Evolutionary conservation across 2,329 filamentous ascomycete species (phyloP).

Genomic region (Fusarium chuoi): DNA sequence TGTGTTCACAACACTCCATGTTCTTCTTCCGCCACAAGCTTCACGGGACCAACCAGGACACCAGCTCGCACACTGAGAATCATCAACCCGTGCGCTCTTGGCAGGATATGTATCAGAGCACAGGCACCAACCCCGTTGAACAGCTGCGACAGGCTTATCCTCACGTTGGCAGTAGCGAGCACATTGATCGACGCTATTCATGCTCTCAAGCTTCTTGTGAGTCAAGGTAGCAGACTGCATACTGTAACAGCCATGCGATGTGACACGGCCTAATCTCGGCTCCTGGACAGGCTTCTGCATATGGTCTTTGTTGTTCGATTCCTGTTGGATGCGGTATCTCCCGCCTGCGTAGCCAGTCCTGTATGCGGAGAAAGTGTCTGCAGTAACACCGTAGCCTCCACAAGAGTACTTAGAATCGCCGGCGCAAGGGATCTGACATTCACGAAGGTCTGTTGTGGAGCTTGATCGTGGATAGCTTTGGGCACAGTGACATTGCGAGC

Average conservation of each 20-base stretch:
- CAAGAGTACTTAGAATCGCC: not conserved
- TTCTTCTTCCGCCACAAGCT: not conserved
- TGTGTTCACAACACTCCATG: slow-evolving; percentile 1
- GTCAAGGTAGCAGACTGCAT: not conserved
- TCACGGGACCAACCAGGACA: not conserved
- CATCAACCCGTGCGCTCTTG: not conserved
- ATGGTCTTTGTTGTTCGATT: not conserved
- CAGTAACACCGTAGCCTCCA: not conserved
- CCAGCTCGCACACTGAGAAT: not conserved
- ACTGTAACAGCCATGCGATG: slow-evolving; percentile 13
- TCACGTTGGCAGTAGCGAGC: not conserved
- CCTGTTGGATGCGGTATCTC: not conserved
- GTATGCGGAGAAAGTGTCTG: not conserved
- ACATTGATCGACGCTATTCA: not conserved
- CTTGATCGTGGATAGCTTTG: not conserved
- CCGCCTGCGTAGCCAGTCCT: not conserved
- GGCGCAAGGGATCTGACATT: not conserved
- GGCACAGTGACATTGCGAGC: not conserved
- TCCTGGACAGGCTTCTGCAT: not conserved
- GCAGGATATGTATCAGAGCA: slow-evolving; percentile 10
- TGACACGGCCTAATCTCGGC: rapidly evolving
- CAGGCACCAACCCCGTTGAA: not conserved
- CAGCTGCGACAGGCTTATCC: not conserved
- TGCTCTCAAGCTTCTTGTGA: too few relatives aligned
- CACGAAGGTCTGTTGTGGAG: not conserved